These are phyloP conservation scores for Setaria viridis DNA, from an alignment of 202 grass and related monocot genomes.

Conservation along the genomic window DNA sequence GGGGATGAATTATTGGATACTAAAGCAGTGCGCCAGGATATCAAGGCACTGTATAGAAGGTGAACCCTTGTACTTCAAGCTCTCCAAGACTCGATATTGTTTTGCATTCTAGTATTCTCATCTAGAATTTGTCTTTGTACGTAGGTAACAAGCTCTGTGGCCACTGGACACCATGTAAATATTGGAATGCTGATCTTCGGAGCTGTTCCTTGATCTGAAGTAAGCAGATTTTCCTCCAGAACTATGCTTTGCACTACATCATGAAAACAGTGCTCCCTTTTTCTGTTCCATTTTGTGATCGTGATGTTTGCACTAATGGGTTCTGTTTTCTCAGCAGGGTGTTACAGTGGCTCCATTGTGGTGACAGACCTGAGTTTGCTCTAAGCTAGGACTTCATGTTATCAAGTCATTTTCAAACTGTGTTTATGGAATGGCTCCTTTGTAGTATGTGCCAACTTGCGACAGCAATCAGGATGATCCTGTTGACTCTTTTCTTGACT, in stretches of 20 bases:
- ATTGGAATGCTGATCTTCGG: slow-evolving; percentile 21
- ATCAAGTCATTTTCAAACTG: slow-evolving; percentile 4
- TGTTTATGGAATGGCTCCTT: slow-evolving; percentile 4
- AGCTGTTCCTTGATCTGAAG: slow-evolving; percentile 28
- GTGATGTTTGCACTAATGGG: neutral
- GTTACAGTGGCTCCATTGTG: slow-evolving; percentile 25
- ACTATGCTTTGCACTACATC: neutral
- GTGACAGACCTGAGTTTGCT: neutral
- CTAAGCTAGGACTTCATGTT: slow-evolving; percentile 1
- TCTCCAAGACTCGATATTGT: neutral
- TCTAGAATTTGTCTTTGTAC: slow-evolving; percentile 16
- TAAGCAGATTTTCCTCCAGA: slow-evolving; percentile 27
- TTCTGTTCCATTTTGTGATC: neutral
- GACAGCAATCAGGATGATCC: slow-evolving; percentile 19
- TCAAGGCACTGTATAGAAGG: slow-evolving; percentile 86
- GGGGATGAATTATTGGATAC: slow-evolving; percentile 77
- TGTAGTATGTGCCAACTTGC: slow-evolving; percentile 44
- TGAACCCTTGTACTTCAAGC: slow-evolving; percentile 11
- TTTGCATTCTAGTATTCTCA: neutral
- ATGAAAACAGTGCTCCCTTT: neutral
- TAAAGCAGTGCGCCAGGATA: slow-evolving; percentile 63
- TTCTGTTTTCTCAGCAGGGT: slow-evolving; percentile 34
- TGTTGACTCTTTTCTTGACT: neutral
- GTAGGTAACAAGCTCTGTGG: slow-evolving; percentile 39
- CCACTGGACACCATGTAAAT: slow-evolving; percentile 40